Evolutionary conservation across 306 rosid species (phyloP), one percentile per base, ranked within the genome.

Genomic region (Gleditsia sinensis): DNA sequence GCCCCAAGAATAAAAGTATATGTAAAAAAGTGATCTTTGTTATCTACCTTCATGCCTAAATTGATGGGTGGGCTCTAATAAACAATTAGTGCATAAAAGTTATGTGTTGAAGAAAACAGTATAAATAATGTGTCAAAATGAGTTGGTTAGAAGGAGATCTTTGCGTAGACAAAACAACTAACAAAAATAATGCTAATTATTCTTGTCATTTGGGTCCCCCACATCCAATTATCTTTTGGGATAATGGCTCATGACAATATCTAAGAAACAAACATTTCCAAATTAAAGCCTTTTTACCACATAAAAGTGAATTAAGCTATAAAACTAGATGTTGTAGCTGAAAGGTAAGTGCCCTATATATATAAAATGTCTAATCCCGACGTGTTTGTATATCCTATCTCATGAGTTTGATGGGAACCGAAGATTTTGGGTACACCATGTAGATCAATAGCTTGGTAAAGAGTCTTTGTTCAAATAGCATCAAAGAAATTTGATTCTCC

Each of bases 11-110:
- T 40, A 72, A 83, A 78, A 78, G 82, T 40, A 34, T 50, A 40
- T 23, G 66, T 16, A 68, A 79, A 66, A 87, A 86, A 81, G 83
- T 54, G 67, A 80, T 82, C 21, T 69, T 82, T 83, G 78, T 81
- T 80, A 58, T 75, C 68, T 83, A 75, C 80, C 81, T 72, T 81
- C 37, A 62, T 45, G 65, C 68, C 66, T 46, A 56, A 76, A 79
- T 73, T 81, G 62, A 78, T 57, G 75, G 75, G 77, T 65, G 57
- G 71, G 48, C 37, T 76, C 28, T 54, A 10, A 39, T 54, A 70
- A 57, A 63, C 46, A 58, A 51, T 4, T 46, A 50, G 73, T 61
- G 28, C 49, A 36, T 25, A 67, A 76, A 28, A 16, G 20, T 23
- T 10, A n/a, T 4, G 16, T 36, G 40, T 45, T 12, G 57, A 72